phyloP scores from a whole-genome alignment of 2,329 filamentous ascomycete genomes.

The Verticillium tricorpus region DNA sequence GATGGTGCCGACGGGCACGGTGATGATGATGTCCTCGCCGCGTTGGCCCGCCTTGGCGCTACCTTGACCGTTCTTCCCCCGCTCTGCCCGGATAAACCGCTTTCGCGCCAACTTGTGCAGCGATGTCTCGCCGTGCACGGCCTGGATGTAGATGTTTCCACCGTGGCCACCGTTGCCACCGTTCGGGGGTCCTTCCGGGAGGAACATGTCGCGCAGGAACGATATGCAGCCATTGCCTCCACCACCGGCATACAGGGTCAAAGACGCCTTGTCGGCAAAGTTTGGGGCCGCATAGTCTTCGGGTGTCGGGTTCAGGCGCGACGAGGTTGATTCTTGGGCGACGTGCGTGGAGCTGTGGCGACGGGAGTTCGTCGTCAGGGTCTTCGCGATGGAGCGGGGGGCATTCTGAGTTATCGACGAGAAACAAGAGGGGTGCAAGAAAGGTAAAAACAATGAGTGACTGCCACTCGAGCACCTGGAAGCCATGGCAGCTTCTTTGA shows the following conservation, averaged over 20 bases:
- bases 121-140: slow-evolving; percentile 84
- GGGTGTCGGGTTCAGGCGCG: slow-evolving; percentile 73
- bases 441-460: slow-evolving; percentile 35
- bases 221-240: slow-evolving; percentile 94
- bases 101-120: slow-evolving; percentile 84
- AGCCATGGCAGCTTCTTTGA: slow-evolving; percentile 27
- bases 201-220: slow-evolving; percentile 86
- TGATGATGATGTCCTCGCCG: slow-evolving; percentile 82
- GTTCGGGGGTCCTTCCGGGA: slow-evolving; percentile 85
- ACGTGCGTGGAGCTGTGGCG: slow-evolving; percentile 13
- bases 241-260: slow-evolving; percentile 72
- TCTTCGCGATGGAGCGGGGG: slow-evolving; percentile 18
- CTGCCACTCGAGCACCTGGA: slow-evolving; percentile 30
- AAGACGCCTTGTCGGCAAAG: slow-evolving; percentile 80
- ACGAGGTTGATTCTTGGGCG: slow-evolving; percentile 10
- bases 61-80: slow-evolving; percentile 75
- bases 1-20: slow-evolving; percentile 89
- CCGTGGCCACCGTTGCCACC: slow-evolving; percentile 91
- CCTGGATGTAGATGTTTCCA: slow-evolving; percentile 91
- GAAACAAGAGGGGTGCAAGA: slow-evolving; percentile 47
- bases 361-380: slow-evolving; percentile 5
- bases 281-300: slow-evolving; percentile 79
- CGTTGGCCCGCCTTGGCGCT: slow-evolving; percentile 69
- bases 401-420: slow-evolving; percentile 19
- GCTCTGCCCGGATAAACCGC: slow-evolving; percentile 67